A percentile compares a stretch with the other conserved stretches of the same genome.
phyloP scores from a whole-genome alignment of 164 flowering plant genomes.

The Sedum album region DNA sequence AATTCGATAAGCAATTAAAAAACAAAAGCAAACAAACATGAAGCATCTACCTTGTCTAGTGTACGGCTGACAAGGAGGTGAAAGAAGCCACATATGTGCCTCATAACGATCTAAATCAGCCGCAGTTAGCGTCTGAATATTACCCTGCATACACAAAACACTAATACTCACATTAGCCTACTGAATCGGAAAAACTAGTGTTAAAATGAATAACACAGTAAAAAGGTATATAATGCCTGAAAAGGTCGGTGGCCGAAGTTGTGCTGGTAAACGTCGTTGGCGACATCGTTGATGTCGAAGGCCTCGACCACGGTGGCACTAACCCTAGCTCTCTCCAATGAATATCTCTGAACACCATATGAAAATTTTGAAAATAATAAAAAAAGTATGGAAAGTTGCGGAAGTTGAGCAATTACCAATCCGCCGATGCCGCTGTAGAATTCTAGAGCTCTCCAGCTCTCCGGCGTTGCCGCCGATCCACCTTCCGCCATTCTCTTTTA shows the following conservation, averaged over 20 bases:
- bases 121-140: conserved; percentile 77
- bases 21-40: neutral
- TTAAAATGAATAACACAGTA: neutral
- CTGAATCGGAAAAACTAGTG: too few species aligned
- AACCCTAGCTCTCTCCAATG: conserved; percentile 49
- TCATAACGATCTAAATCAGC: conserved; percentile 65
- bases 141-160: conserved; percentile 44
- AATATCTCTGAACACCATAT: conserved; percentile 45
- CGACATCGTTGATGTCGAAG: conserved; percentile 75
- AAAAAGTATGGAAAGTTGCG: neutral
- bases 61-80: conserved; percentile 99
- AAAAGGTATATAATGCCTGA: conserved; percentile 34
- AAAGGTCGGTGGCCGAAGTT: conserved; percentile 81
- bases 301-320: conserved; percentile 70
- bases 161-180: neutral
- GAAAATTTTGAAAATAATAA: too few species aligned
- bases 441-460: conserved; percentile 62
- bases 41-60: conserved; percentile 82
- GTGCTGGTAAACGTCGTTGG: conserved; percentile 77
- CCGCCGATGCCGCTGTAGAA: conserved; percentile 98
- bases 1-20: neutral
- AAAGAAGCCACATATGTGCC: conserved; percentile 87
- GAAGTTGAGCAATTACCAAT: conserved; percentile 36
- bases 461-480: conserved; percentile 3
- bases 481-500: neutral